phyloP scores from a whole-genome alignment of 768 basidiomycete species.

The Scleroderma bovista region DNA sequence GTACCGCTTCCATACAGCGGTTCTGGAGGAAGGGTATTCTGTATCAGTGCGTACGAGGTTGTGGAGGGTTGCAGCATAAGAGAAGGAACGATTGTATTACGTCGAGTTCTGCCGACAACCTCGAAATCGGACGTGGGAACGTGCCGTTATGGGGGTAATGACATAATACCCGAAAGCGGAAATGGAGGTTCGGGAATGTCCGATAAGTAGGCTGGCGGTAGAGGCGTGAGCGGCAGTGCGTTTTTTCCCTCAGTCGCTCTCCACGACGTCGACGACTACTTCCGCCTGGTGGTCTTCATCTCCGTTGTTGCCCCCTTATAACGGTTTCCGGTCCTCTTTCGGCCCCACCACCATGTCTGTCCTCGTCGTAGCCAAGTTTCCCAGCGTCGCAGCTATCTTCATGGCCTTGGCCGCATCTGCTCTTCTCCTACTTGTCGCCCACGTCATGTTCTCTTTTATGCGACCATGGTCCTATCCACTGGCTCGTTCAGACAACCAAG shows the following conservation, averaged over 20 bases:
- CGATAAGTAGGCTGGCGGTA: conserved; percentile 17
- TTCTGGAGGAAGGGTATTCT: too few species aligned
- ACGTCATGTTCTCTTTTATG: conserved; percentile 22
- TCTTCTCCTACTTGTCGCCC: conserved; percentile 26
- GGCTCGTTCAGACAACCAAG: conserved; percentile 4
- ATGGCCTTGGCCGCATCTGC: conserved; percentile 26
- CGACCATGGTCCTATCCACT: conserved; percentile 24
- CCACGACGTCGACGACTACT: conserved; percentile 2
- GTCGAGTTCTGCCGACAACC: too few species aligned
- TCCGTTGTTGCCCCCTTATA: conserved; percentile 20
- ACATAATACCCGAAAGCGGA: not conserved
- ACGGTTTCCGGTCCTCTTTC: conserved; percentile 5
- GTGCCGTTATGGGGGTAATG: not conserved
- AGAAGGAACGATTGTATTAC: too few species aligned
- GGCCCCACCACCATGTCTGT: conserved; percentile 20
- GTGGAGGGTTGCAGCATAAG: too few species aligned
- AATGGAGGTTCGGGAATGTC: conserved; percentile 18
- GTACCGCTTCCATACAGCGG: too few species aligned
- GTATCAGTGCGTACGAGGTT: too few species aligned
- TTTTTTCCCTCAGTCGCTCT: conserved; percentile 9
- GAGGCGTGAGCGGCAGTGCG: conserved; percentile 8
- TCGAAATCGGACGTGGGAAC: not conserved
- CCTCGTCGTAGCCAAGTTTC: conserved; percentile 26
- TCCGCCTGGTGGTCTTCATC: conserved; percentile 17
- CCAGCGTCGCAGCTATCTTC: conserved; percentile 24